A percentile compares a stretch with the other conserved stretches of the same genome.
Evolutionary conservation across 805 yeast genomes (phyloP).

Genomic region (Candida oleophila): DNA sequence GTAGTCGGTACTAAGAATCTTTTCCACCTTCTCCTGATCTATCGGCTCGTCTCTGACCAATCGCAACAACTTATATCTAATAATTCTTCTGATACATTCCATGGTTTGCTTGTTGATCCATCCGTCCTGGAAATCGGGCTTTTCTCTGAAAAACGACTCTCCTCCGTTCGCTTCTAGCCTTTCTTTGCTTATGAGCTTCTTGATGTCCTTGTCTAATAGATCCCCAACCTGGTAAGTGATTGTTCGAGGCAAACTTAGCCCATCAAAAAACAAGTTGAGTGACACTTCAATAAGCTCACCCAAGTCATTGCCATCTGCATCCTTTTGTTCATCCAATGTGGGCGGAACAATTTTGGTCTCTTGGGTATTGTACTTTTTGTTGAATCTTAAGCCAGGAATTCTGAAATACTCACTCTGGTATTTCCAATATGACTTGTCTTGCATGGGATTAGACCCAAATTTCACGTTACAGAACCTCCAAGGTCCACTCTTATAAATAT

Average conservation of each 20-base stretch:
- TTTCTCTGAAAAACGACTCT: conserved; percentile 31
- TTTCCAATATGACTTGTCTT: conserved; percentile 49
- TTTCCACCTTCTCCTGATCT: conserved; percentile 39
- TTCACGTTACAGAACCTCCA: conserved; percentile 86
- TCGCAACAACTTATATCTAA: conserved; percentile 69
- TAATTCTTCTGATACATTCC: conserved; percentile 62
- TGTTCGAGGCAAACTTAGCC: conserved; percentile 63
- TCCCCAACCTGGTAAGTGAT: conserved; percentile 80
- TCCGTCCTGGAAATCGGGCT: conserved; percentile 62
- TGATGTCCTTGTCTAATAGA: conserved; percentile 63
- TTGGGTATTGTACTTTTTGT: conserved; percentile 6
- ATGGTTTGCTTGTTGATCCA: conserved; percentile 72
- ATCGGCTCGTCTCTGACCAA: conserved; percentile 52
- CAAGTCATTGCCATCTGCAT: conserved; percentile 9
- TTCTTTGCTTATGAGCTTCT: conserved; percentile 36
- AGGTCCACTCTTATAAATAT: conserved; percentile 84
- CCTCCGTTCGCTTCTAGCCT: conserved; percentile 24
- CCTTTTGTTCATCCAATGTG: conserved; percentile 12
- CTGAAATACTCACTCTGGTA: conserved; percentile 89
- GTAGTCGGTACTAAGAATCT: conserved; percentile 42
- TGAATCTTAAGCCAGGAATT: conserved; percentile 32
- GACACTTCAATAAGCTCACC: conserved; percentile 22
- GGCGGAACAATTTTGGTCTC: conserved; percentile 23
- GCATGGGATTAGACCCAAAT: conserved; percentile 76
- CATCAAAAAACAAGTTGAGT: conserved; percentile 62